Base-by-base conservation (phyloP, 1,284 basidiomycete genomes). In the Neolentinus lepideus region DNA sequence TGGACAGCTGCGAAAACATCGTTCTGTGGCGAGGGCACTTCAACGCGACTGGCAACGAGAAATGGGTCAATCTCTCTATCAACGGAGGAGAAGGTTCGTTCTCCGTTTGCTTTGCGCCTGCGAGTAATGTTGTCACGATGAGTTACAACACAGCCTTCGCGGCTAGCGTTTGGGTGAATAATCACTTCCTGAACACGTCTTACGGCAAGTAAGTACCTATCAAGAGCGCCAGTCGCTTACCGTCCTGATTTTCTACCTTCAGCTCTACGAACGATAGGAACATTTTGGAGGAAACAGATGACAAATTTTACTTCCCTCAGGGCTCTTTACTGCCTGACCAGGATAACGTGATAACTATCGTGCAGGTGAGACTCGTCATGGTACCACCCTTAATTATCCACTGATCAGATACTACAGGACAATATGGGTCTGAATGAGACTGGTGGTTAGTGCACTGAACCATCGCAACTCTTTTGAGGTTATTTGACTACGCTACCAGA, bases 11-110 rank as follows among this genome's bases (percentile, higher is more conserved):
- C 59, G 88, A 91, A 67, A 89, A 89, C 60, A 74, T 77, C 10
- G 84, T 91, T 24, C 70, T 93, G 10, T 93, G 88, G 88, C 78
- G 89, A 50, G 90, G 90, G 1, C 84, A 89, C 66, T 93, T 93
- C 67, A 74, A 69, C 14, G 79, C 78, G 0, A 82, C 77, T 0
- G 81, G 81, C 6, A 63, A 66, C 1, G 81, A 83, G 62, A 81
- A 75, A 57, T 84, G 77, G 24, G 79, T 84, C 12, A 86, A 88
- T 58, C 67, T 92, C 9, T 84, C 83, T 0, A 84, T 92, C 62
- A 89, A 90, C 60, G 90, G 90, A 11, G 90, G 90, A 21, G 75
- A 81, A 75, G 85, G 88, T 89, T 57, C 43, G 72, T 64, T 43
- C 11, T 54, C n/a, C 3, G 19, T 19, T 36, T 9, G 22, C 10